Evolutionary conservation across 2,329 filamentous ascomycete genomes (phyloP), one percentile per base, ranked within the genome.

Genomic region (Geosmithia flava): DNA sequence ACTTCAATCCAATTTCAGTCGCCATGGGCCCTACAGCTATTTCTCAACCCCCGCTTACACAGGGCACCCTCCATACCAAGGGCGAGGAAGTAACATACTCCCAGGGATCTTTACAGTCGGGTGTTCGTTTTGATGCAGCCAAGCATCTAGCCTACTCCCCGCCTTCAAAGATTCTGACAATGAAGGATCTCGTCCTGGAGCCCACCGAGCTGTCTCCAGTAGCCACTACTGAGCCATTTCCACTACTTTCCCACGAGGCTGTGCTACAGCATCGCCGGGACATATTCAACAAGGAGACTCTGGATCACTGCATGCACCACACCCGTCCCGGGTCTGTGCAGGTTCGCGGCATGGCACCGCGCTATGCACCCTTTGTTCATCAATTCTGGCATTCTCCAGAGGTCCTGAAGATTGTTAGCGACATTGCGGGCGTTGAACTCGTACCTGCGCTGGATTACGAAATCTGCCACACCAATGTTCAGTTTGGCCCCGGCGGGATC

Each of bases 371-470:
- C 0, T 65, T 64, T 48, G 59, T 60, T 16, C 54, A 63, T 44
- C 44, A 58, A 15, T 59, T 60, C 27, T 82, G 78, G 79, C 75
- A 71, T 49, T 69, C 70, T 44, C 73, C 77, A 0, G 68, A 76
- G 46, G 70, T 74, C 2, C 67, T 80, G 3, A 62, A 65, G 8
- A 70, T 72, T 53, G 66, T 81, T 47, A 79, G 75, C 2, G 67
- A 72, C 50, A 69, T 79, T 45, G 76, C 77, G 20, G 75, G 76
- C 8, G 67, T 81, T 19, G 78, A 80, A 8, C 67, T 81, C 15
- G 64, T 80, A 8, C 75, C 74, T 0, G 68, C 65, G 7, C 70
- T 77, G 57, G 71, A 80, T 59, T 76, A 72, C 53, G 78, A 81
- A 53, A 73, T 80, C 50, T 74, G 69, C 19, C 72, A 80, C 54